phyloP scores from a whole-genome alignment of 2,329 filamentous ascomycete genomes.

The Fusarium sp. region DNA sequence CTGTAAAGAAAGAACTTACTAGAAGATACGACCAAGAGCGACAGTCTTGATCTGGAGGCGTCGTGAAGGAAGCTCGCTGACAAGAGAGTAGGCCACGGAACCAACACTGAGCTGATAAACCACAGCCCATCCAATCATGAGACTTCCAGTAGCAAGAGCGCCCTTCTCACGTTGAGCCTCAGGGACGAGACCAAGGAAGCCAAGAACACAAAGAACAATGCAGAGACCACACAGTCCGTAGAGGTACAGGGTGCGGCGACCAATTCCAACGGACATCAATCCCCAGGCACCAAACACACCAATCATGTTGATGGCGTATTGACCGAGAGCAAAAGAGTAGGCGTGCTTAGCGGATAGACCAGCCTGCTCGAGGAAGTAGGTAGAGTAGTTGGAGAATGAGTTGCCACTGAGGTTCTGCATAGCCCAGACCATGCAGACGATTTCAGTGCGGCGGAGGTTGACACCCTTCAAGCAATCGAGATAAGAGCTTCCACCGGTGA shows the following conservation, averaged over 20 bases:
- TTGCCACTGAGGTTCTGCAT: conserved; percentile 74
- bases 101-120: conserved; percentile 89
- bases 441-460: conserved; percentile 81
- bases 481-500: conserved; percentile 80
- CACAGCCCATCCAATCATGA: conserved; percentile 87
- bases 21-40: conserved; percentile 83
- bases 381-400: conserved; percentile 74
- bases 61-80: conserved; percentile 84
- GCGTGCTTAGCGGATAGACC: conserved; percentile 62
- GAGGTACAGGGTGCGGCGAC: conserved; percentile 81
- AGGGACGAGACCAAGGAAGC: conserved; percentile 83
- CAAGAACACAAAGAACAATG: conserved; percentile 82
- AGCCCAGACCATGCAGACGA: conserved; percentile 73
- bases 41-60: conserved; percentile 92
- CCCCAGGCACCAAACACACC: conserved; percentile 87
- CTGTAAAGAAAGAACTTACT: conserved; percentile 57
- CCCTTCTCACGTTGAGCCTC: conserved; percentile 68
- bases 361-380: conserved; percentile 72
- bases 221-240: conserved; percentile 81
- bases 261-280: conserved; percentile 79
- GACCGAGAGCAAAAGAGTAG: conserved; percentile 71
- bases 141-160: conserved; percentile 81
- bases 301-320: conserved; percentile 80
- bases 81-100: conserved; percentile 89
- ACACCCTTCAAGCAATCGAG: conserved; percentile 85